phyloP scores from a whole-genome alignment of 1,284 basidiomycete genomes.

The Boletus subluridellus region DNA sequence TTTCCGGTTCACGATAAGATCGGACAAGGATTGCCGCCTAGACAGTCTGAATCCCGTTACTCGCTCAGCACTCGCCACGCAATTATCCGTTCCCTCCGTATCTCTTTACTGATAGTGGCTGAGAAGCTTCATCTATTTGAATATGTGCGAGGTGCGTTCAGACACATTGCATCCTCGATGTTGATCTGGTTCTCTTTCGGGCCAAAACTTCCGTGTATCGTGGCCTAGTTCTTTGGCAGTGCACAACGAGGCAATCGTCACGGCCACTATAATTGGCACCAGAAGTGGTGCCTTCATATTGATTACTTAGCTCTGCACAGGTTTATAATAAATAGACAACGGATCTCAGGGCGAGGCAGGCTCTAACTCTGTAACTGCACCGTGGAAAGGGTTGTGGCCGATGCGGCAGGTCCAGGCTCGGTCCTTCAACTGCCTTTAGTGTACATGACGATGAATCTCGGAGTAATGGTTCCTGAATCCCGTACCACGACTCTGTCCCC shows the following conservation, averaged over 20 bases:
- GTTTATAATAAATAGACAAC: constrained; percentile 23
- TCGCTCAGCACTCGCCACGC: neutral
- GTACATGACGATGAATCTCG: constrained; percentile 37
- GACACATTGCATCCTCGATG: constrained; percentile 31
- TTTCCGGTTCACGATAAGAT: constrained; percentile 20
- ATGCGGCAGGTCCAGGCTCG: constrained; percentile 17
- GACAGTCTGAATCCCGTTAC: neutral
- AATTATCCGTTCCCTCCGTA: constrained; percentile 14
- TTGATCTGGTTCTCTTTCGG: constrained; percentile 17
- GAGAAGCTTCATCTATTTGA: constrained; percentile 30
- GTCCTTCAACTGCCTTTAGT: constrained; percentile 29
- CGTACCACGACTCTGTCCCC: constrained; percentile 33
- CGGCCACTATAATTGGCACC: constrained; percentile 5
- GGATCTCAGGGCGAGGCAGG: constrained; percentile 22
- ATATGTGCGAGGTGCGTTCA: constrained; percentile 18
- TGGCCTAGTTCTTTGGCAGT: constrained; percentile 24
- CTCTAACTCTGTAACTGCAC: constrained; percentile 26
- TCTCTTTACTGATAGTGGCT: constrained; percentile 21
- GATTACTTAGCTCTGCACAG: constrained; percentile 17
- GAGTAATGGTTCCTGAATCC: constrained; percentile 32
- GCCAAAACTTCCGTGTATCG: constrained; percentile 15
- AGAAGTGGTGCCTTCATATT: constrained; percentile 24
- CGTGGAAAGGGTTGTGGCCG: constrained; percentile 15
- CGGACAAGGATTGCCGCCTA: neutral
- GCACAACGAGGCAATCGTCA: constrained; percentile 26